phyloP scores from a whole-genome alignment of 2,329 filamentous ascomycete genomes.

The Tricladium varicosporioides region DNA sequence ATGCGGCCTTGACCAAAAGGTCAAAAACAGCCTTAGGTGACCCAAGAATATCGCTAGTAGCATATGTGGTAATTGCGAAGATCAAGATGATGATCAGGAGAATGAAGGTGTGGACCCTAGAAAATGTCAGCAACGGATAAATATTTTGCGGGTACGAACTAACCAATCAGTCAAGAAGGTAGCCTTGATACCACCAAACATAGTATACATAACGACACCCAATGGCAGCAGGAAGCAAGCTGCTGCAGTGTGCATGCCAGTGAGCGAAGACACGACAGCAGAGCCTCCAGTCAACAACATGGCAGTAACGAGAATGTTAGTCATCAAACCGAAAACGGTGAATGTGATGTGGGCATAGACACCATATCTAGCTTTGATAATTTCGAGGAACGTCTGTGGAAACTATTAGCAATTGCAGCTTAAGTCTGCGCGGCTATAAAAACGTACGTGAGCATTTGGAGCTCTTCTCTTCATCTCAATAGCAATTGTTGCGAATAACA shows the following conservation, averaged over 20 bases:
- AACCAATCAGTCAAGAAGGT: constrained; percentile 67
- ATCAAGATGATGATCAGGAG: constrained; percentile 82
- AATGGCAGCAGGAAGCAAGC: constrained; percentile 82
- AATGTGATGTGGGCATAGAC: constrained; percentile 71
- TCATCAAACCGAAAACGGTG: constrained; percentile 78
- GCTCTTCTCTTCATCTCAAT: constrained; percentile 86
- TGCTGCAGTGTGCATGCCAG: constrained; percentile 73
- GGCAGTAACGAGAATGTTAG: constrained; percentile 82
- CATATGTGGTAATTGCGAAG: constrained; percentile 80
- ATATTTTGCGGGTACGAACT: not conserved
- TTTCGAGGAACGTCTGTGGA: constrained; percentile 67
- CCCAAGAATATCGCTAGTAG: constrained; percentile 68
- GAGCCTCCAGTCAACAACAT: constrained; percentile 86
- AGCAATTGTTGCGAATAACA: constrained; percentile 85
- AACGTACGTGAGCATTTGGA: constrained; percentile 70
- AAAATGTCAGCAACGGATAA: constrained; percentile 51
- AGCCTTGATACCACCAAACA: constrained; percentile 77
- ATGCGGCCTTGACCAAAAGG: constrained; percentile 65
- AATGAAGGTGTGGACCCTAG: constrained; percentile 72
- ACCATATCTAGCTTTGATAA: constrained; percentile 79
- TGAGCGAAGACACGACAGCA: constrained; percentile 69
- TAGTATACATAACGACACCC: constrained; percentile 78
- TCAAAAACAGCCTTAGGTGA: constrained; percentile 78
- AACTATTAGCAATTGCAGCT: not conserved
- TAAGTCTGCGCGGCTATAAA: not conserved